Evolutionary conservation across 2,329 filamentous ascomycete genomes (phyloP), one percentile per base, ranked within the genome.

Genomic region (Aureobasidium sp.): DNA sequence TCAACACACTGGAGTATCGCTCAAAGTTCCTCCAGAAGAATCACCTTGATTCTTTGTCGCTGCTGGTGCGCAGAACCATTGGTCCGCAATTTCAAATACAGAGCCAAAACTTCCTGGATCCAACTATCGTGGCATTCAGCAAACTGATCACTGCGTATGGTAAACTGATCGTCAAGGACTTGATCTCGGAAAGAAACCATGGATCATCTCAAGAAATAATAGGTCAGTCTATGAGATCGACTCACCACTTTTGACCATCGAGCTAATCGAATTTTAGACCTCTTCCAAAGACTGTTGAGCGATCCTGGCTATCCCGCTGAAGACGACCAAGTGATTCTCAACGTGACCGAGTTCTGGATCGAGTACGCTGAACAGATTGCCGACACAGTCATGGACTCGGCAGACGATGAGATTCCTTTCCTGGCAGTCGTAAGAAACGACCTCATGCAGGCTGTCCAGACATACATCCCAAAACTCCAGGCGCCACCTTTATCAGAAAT

Each of bases 291-390:
- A 11, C 13, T 57, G 4, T 13, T 61, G 17, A 11, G 33, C 21
- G 81, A 84, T 13, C 77, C 84, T 13, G 88, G 89, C 1, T 81
- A 84, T 66, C 83, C 87, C 1, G 84, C 86, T 1, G 81, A 81
- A 4, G 88, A 93, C 60, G 88, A 94, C 67, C 85, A 84, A 64
- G 83, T 91, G 11, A 91, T 90, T 60, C 82, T 88, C 0, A 82
- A 84, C 1, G 83, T 86, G 0, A 79, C 93, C 15, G 89, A 94
- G 67, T 93, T 94, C 69, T 94, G 90, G 89, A 86, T 83, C 19
- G 85, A 83, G 0, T 90, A 86, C 69, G 83, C 89, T 6, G 89
- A 91, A 72, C 68, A 69, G 55, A 82, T 83, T 13, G 78, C 77
- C 85, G 76, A 82, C 79, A 62, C 87, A 84, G 69, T 77, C 10